Evolutionary conservation across 139 green algal species (phyloP).

Genomic region (Picochlorum sp.): DNA sequence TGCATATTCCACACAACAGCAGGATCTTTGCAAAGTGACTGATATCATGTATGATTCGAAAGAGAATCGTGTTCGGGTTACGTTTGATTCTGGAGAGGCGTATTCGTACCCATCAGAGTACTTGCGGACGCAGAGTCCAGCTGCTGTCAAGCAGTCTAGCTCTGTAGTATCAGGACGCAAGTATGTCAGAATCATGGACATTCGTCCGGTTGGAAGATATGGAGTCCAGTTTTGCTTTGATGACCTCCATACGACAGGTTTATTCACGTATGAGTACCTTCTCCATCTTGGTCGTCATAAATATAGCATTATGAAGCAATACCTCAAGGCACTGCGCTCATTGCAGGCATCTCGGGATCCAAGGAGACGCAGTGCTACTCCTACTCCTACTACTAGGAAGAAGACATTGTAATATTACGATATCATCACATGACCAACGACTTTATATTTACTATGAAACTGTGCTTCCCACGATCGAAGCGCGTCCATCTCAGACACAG

Average conservation of each 20-base stretch:
- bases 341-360: slow-evolving; percentile 15
- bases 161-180: slow-evolving; percentile 28
- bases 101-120: slow-evolving; percentile 18
- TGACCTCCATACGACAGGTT: slow-evolving; percentile 42
- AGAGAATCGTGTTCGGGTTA: no score
- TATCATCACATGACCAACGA: slow-evolving; percentile 32
- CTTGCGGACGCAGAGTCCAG: slow-evolving; percentile 20
- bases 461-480: slow-evolving; percentile 65
- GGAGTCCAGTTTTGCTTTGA: slow-evolving; percentile 40
- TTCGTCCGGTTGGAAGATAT: slow-evolving; percentile 58
- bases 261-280: slow-evolving; percentile 54
- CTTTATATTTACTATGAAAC: slow-evolving; percentile 64
- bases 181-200: slow-evolving; percentile 46
- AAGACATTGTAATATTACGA: background rate
- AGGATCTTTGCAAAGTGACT: no score
- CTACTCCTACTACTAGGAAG: background rate
- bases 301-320: slow-evolving; percentile 23
- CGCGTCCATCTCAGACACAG: slow-evolving; percentile 49
- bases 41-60: no score
- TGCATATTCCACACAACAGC: no score
- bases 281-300: slow-evolving; percentile 32
- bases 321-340: slow-evolving; percentile 9
- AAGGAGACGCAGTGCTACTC: background rate
- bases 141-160: background rate
- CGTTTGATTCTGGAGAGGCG: slow-evolving; percentile 2